phyloP scores from a whole-genome alignment of 495 filamentous ascomycete species.

The Clavariopsis aquatica region DNA sequence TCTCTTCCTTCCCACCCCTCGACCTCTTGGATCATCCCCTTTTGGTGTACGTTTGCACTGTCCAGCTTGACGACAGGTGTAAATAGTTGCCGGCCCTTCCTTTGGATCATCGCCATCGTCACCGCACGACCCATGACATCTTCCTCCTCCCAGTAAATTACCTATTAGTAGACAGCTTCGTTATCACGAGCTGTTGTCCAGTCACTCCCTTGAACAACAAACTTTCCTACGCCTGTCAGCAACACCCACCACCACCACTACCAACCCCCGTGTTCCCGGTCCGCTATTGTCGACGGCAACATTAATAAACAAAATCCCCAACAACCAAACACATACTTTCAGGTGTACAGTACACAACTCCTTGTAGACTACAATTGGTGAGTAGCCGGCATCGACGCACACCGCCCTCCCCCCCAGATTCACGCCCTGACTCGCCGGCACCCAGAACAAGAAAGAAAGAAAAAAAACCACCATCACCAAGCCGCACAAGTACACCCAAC shows the following conservation, averaged over 20 bases:
- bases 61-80: conserved; percentile 26
- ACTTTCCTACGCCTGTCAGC: conserved; percentile 12
- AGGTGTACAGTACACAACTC: conserved; percentile 26
- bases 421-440: conserved; percentile 25
- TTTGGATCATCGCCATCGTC: conserved; percentile 31
- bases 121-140: conserved; percentile 34
- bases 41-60: conserved; percentile 36
- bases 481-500: no score
- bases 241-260: conserved; percentile 27
- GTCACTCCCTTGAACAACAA: conserved; percentile 42
- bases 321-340: neutral
- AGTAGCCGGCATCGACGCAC: conserved; percentile 3
- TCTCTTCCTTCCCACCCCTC: conserved; percentile 28
- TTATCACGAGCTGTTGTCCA: conserved; percentile 45
- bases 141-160: conserved; percentile 31
- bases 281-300: no score
- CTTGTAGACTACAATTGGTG: conserved; percentile 25
- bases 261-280: no score
- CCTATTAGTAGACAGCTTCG: conserved; percentile 46
- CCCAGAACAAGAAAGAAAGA: no score
- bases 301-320: no score
- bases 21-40: conserved; percentile 34
- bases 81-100: conserved; percentile 40
- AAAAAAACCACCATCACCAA: no score
- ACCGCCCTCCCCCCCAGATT: no score